Base-by-base conservation (phyloP, 495 filamentous ascomycete species). In the Parathielavia appendiculata region DNA sequence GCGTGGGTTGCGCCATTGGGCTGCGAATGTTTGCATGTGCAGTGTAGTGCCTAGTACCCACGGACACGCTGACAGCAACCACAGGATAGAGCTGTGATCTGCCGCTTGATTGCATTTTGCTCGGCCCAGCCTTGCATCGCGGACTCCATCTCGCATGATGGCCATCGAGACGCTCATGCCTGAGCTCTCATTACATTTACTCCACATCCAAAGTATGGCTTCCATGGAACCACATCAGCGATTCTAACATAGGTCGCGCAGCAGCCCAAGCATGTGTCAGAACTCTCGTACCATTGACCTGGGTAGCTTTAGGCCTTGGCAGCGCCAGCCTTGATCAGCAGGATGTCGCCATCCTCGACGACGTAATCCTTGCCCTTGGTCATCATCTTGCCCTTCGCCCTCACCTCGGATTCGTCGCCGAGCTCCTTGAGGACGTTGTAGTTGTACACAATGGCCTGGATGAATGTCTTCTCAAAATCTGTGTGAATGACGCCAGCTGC, bases 381-480 rank as follows among this genome's bases (percentile, higher is more conserved):
- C 86, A 96, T 86, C 54, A 97, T 69, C 79, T 99, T 99, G 62
- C 95, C 95, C 66, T 88, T 90, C 19, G 95, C 85, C 80, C 90
- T 95, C 59, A 97, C 88, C 52, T 84, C 82, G 19, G 82, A 79
- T 75, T 99, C 95, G 69, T 96, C 91, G 32, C 91, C 92, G 35
- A 87, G 76, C 74, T 96, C 92, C 74, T 85, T 88, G 50, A 97
- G 78, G 9, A 80, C 72, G 23, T 63, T 75, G 76, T 84, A 97
- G 77, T 95, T 97, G 76, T 88, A 96, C 46, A 95, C 88, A 59
- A 99, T 79, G 34, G 81, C 89, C 76, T 99, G 95, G 65, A 99
- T 99, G 76, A 99, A 99, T 0, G 95, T 99, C 84, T 99, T 99
- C 75, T 99, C 95, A 61, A 99, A 97, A 70, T 99, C 95, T 56